Percentiles rank a stretch among this genome's conserved stretches.
Evolutionary conservation across 1,139 yeast species (phyloP).

Genomic region (Pichia sp.): DNA sequence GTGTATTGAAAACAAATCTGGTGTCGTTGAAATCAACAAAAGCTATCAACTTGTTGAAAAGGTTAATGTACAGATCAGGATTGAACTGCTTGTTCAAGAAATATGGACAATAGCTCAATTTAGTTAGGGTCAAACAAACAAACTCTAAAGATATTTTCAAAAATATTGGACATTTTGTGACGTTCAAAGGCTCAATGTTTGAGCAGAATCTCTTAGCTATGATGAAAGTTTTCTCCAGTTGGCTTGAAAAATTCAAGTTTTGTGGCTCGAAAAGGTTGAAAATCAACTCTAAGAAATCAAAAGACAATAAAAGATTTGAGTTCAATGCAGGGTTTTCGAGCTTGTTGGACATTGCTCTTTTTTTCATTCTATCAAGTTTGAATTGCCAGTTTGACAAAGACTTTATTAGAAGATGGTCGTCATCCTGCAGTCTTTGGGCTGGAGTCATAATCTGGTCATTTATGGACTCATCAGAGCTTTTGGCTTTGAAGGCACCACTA

Average conservation of each 20-base stretch:
- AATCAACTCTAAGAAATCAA: constrained; percentile 18
- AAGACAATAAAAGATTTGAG: constrained; percentile 11
- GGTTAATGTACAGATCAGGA: constrained; percentile 2
- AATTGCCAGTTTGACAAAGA: constrained; percentile 26
- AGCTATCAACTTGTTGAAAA: constrained; percentile 15
- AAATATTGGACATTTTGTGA: constrained; percentile 18
- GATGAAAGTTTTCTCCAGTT: constrained; percentile 9
- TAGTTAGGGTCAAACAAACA: constrained; percentile 18
- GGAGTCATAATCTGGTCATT: background rate
- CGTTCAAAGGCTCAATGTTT: background rate
- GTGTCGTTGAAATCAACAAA: constrained; percentile 16
- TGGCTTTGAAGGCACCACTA: background rate
- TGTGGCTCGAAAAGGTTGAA: constrained; percentile 23
- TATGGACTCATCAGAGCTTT: background rate
- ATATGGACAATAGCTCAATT: constrained; percentile 23
- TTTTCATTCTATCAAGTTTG: constrained; percentile 17
- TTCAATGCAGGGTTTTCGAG: constrained; percentile 1
- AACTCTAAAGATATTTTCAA: constrained; percentile 23
- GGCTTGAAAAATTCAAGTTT: background rate
- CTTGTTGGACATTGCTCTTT: constrained; percentile 4
- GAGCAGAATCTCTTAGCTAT: constrained; percentile 2
- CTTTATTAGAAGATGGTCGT: constrained; percentile 20
- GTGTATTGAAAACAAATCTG: constrained; percentile 15
- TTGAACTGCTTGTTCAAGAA: constrained; percentile 1
- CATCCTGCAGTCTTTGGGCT: background rate